These are phyloP conservation scores for Eucalyptus virginea DNA, from an alignment of 345 rosid species.

Conservation along the genomic window DNA sequence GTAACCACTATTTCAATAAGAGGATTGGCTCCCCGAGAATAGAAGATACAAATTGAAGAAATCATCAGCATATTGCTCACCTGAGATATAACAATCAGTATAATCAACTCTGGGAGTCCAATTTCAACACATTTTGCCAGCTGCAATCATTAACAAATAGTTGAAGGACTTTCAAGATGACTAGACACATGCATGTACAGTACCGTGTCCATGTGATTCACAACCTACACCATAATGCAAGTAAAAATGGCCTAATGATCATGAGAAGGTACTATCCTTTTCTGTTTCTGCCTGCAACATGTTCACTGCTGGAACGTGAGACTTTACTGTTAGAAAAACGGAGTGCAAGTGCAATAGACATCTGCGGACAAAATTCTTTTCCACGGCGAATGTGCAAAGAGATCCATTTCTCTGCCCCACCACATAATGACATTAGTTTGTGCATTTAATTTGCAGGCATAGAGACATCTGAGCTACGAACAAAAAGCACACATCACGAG, in stretches of 20 bases:
- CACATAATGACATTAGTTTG: background rate
- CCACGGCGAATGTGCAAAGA: background rate
- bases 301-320: background rate
- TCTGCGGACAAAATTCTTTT: background rate
- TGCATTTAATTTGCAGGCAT: background rate
- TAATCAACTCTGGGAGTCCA: slow-evolving; percentile 72
- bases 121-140: slow-evolving; percentile 54
- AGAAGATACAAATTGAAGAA: background rate
- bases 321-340: background rate
- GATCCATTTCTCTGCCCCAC: background rate
- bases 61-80: slow-evolving; percentile 11
- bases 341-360: background rate
- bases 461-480: background rate
- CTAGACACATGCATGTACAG: background rate
- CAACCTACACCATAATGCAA: background rate
- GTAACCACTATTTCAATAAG: background rate
- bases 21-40: background rate
- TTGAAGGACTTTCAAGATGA: background rate
- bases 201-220: background rate
- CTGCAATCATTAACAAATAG: background rate
- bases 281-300: background rate
- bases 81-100: slow-evolving; percentile 67
- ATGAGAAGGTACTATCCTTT: background rate
- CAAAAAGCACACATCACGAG: background rate
- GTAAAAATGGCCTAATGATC: background rate